Base-by-base conservation (phyloP, 495 filamentous ascomycete species). In the Penicillium paxilli region DNA sequence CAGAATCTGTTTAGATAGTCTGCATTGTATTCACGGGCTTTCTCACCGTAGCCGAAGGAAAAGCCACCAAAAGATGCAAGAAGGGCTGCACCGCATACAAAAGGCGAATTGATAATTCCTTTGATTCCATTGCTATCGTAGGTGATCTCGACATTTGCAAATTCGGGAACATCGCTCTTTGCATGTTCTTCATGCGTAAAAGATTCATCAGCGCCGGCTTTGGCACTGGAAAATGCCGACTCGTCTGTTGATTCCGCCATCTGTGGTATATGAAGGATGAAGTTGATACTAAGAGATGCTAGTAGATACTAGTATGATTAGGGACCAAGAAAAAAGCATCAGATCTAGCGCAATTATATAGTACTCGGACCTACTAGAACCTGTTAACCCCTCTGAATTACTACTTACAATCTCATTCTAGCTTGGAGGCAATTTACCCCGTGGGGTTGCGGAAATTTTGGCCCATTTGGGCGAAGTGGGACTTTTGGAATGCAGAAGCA, bases 31-130 rank as follows among this genome's bases (percentile, higher is more conserved):
- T 28, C 32, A 28, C 14, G 3, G 17, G 10, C 12, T 21, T 4
- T 21, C 49, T 33, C 50, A 59, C 53, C 57, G 48, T 60, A 64
- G n/a, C 61, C 61, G 24, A 60, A 58, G 4, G 57, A 60, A 33
- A 60, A 60, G 8, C 61, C 61, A 8, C 61, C 61, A 24, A 60
- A 44, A 0, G 61, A 60, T 2, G 61, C 57, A 21, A 64, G 30
- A 17, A 60, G 38, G 17, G 61, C 61, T 22, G 54, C 54, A 14
- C 61, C 57, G 44, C 59, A 57, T 2, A 64, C 61, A 44, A 54
- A 62, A 19, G 54, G 45, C 7, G 49, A 56, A 21, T 41, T 40
- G 7, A 53, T n/a, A 11, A 58, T 45, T 28, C 55, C 55, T 28
- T 47, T 47, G 25, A 58, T 30, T n/a, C 55, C 55, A 41, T 48